phyloP scores from a whole-genome alignment of 768 basidiomycete species.

The Leucosporidium yakuticum region DNA sequence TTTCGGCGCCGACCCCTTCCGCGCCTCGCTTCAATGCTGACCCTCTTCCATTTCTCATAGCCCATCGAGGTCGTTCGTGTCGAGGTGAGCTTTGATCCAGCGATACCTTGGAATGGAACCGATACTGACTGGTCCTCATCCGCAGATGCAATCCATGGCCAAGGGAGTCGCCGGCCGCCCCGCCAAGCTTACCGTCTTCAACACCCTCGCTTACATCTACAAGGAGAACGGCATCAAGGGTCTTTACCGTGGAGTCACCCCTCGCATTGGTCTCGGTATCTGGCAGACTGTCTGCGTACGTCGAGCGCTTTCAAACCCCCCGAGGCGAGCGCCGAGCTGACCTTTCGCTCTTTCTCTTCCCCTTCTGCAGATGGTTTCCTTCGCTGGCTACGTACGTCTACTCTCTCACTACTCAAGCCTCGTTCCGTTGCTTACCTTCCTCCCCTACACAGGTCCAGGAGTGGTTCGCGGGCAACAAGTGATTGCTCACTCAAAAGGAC shows the following conservation, averaged over 20 bases:
- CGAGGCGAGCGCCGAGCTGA: too few relatives aligned
- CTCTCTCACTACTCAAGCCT: too few relatives aligned
- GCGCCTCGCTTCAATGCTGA: not conserved
- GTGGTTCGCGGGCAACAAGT: too few relatives aligned
- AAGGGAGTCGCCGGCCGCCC: slow-evolving; percentile 73
- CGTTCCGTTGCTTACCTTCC: too few relatives aligned
- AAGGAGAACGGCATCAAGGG: slow-evolving; percentile 93
- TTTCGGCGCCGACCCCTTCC: slow-evolving; percentile 62
- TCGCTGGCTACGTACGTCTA: too few relatives aligned
- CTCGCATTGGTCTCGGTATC: slow-evolving; percentile 88
- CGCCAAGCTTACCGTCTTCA: slow-evolving; percentile 77
- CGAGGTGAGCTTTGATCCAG: slow-evolving; percentile 54
- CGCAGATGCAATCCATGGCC: slow-evolving; percentile 97
- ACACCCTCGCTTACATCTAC: slow-evolving; percentile 88
- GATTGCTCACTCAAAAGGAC: too few relatives aligned
- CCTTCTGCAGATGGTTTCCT: too few relatives aligned
- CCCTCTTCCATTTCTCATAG: not conserved
- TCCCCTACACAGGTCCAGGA: too few relatives aligned
- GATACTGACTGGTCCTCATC: not conserved
- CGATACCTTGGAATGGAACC: not conserved
- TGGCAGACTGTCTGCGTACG: slow-evolving; percentile 66
- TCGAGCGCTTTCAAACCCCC: too few relatives aligned
- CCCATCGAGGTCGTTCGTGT: slow-evolving; percentile 68
- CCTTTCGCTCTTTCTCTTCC: too few relatives aligned
- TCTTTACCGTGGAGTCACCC: slow-evolving; percentile 93